These are phyloP conservation scores for Xylariaceae sp. DNA, from an alignment of 2,329 filamentous ascomycete genomes.

Conservation along the genomic window DNA sequence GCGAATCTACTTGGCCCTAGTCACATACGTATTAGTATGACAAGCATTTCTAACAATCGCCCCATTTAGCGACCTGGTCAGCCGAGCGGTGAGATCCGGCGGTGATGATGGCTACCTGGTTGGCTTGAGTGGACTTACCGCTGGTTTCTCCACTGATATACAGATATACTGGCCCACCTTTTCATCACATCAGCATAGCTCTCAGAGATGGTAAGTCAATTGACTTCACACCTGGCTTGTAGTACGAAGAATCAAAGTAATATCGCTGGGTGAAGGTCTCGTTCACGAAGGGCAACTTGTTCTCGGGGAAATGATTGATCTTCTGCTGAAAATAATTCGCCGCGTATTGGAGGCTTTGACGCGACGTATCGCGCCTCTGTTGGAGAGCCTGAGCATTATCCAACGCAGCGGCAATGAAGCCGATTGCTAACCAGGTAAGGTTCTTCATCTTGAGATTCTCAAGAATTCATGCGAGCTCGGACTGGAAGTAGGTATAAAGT, in stretches of 20 bases:
- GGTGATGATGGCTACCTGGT: neutral
- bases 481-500: neutral
- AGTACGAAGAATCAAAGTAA: slow-evolving; percentile 59
- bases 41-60: too few species aligned
- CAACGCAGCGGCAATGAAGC: slow-evolving; percentile 26
- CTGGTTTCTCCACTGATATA: slow-evolving; percentile 43
- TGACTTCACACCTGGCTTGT: slow-evolving; percentile 47
- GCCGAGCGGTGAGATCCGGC: too few species aligned
- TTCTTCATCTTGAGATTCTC: slow-evolving; percentile 20
- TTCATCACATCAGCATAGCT: slow-evolving; percentile 18
- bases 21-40: too few species aligned
- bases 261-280: slow-evolving; percentile 61
- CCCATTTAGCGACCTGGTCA: too few species aligned
- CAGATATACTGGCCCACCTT: slow-evolving; percentile 51
- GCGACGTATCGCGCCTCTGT: slow-evolving; percentile 28
- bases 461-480: neutral
- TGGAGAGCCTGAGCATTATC: slow-evolving; percentile 23
- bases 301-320: slow-evolving; percentile 54
- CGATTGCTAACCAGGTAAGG: slow-evolving; percentile 23
- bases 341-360: slow-evolving; percentile 34
- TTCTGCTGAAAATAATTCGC: slow-evolving; percentile 42
- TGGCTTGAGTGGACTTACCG: slow-evolving; percentile 20
- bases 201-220: neutral
- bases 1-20: slow-evolving; percentile 35
- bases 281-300: slow-evolving; percentile 45